Base-by-base conservation (phyloP, 2,329 filamentous ascomycete species). In the Lachnellula arida region DNA sequence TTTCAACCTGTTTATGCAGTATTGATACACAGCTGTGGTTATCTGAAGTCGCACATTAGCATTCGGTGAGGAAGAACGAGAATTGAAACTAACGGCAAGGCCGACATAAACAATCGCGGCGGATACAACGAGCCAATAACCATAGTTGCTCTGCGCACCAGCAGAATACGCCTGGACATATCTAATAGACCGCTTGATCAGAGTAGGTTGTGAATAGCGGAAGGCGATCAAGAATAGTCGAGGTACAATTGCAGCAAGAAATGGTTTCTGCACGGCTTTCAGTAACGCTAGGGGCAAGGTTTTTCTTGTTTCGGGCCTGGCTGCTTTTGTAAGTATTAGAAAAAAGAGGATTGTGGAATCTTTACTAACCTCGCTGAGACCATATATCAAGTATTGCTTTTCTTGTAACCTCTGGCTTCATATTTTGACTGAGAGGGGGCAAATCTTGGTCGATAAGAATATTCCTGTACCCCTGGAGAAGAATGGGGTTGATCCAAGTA, bases 161-260 rank as follows among this genome's bases (percentile, higher is more conserved):
- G 54, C 39, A 11, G 49, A 43, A 14, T 52, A 46, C 12, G 17
- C 34, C 5, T 19, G 62, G 14, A 69, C 63, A 49, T 67, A 76
- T 44, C 58, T 59, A 49, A 77, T 76, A 0, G 70, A 63, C 4
- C 65, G 53, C 19, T 69, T 69, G 37, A 77, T 76, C 2, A 78
- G 61, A 2, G 72, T 47, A 4, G 74, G 71, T 55, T 77, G 75
- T 0, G 70, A 67, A 48, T 73, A 77, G 4, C 71, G 69, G 54
- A 76, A 77, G 1, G 66, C 7, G 14, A 74, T 70, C 12, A 76
- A 59, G 23, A 70, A 69, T 0, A 77, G 37, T 7, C 75, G 70
- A 3, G 73, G 71, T 0, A 71, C 46, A n/a, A 72, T 62, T 2
- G 69, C 68, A 5, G 61, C 42, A 3, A 70, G 14, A 34, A 76